These are phyloP conservation scores for Cymbopogon citratus DNA, from an alignment of 176 grass and related monocot species.

Conservation along the genomic window DNA sequence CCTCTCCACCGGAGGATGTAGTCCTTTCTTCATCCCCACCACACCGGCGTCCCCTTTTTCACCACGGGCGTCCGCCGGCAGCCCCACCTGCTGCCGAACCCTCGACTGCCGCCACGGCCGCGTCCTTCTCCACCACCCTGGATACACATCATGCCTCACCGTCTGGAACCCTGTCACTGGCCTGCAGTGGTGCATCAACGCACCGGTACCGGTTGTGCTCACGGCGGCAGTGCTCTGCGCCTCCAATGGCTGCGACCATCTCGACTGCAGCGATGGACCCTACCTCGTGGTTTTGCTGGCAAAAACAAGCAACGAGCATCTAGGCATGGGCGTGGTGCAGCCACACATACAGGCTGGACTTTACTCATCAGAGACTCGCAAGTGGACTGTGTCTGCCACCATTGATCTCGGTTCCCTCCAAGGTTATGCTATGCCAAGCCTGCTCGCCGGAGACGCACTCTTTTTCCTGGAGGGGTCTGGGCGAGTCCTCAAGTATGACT, in stretches of 20 bases:
- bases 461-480: neutral
- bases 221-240: too few relatives aligned
- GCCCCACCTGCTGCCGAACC: neutral
- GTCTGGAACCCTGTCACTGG: too few relatives aligned
- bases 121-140: neutral
- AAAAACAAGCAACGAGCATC: too few relatives aligned
- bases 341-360: neutral
- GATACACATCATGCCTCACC: neutral
- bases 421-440: neutral
- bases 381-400: neutral
- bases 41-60: neutral
- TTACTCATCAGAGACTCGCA: neutral
- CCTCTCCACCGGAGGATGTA: too few relatives aligned
- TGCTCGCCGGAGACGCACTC: neutral
- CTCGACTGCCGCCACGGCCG: neutral
- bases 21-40: neutral
- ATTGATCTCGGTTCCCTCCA: too few relatives aligned
- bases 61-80: neutral
- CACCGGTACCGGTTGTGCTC: too few relatives aligned
- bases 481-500: neutral
- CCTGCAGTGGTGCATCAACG: too few relatives aligned
- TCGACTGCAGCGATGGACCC: too few relatives aligned
- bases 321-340: too few relatives aligned
- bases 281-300: too few relatives aligned
- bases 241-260: too few relatives aligned